phyloP scores from a whole-genome alignment of 768 basidiomycete genomes.

The Lactifluus hygrophoroides region DNA sequence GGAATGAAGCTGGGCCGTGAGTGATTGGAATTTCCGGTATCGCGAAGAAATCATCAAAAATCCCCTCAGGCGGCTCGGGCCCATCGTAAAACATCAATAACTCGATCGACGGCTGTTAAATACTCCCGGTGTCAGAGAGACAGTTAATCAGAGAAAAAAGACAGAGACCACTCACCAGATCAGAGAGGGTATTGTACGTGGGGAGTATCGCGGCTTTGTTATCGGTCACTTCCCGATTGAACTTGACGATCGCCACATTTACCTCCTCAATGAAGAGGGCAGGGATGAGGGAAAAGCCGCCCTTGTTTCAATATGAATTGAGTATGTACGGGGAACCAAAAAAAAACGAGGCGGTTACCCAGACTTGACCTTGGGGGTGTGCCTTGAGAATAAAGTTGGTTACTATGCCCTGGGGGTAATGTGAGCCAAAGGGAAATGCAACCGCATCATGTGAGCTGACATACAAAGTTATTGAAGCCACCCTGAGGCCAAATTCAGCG shows the following conservation, averaged over 20 bases:
- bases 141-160: no score
- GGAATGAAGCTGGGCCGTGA: neutral
- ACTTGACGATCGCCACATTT: conserved; percentile 21
- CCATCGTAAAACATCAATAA: conserved; percentile 22
- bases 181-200: neutral
- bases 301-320: neutral
- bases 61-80: conserved; percentile 17
- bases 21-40: neutral
- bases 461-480: conserved; percentile 15
- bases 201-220: conserved; percentile 7
- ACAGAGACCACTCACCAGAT: neutral
- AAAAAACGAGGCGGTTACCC: conserved; percentile 1
- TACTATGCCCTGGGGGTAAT: conserved; percentile 6
- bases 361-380: conserved; percentile 10
- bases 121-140: neutral
- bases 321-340: neutral
- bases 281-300: neutral
- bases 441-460: neutral
- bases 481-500: conserved; percentile 1
- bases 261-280: conserved; percentile 19
- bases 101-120: neutral
- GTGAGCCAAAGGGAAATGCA: neutral
- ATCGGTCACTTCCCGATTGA: conserved; percentile 1
- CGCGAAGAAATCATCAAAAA: conserved; percentile 20
- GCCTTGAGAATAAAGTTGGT: conserved; percentile 14